Base-by-base conservation (phyloP, 306 rosid genomes). In the Corylus avellana region DNA sequence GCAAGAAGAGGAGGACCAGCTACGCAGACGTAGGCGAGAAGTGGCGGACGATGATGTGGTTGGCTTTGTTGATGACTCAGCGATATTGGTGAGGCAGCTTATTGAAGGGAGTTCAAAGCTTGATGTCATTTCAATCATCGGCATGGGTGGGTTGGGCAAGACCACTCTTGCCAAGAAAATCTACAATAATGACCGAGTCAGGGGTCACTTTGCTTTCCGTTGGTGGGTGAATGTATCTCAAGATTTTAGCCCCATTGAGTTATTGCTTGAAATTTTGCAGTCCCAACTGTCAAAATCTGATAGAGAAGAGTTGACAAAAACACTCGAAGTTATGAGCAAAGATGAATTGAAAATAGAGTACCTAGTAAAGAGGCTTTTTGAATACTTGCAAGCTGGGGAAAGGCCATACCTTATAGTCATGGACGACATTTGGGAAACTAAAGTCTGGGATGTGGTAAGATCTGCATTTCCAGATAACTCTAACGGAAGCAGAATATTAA, bases 351-450 rank as follows among this genome's bases (percentile, higher is more conserved):
- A 29, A 37, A 37, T 37, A 0, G 42, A 37, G 42, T 37, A 4
- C 5, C 42, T 37, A 37, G 42, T 37, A 3, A 13, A 59, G 16
- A 8, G 2, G 37, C 4, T 59, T 13, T 10, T 2, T 2, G 8
- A 8, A 3, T 58, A 9, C 64, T 22, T 58, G 35, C 8, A 20
- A 58, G 32, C 32, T 29, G 5, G 14, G 9, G 9, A 22, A 37
- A 58, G 64, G 64, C 32, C 32, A 29, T 58, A 9, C 7, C 14
- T 22, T 8, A 4, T 82, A 1, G 82, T 77, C 3, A 47, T 82
- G 0, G 81, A 82, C 17, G 81, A 82, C 76, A 9, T 82, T 29
- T 77, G 85, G 85, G 49, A 66, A 11, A 73, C 12, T 0, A 16
- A 32, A 1, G 78, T 18, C 1, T 77, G 81, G 81, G 62, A 84